These are phyloP conservation scores for Clarireedia hainanense DNA, from an alignment of 2,329 filamentous ascomycete species.

Conservation along the genomic window DNA sequence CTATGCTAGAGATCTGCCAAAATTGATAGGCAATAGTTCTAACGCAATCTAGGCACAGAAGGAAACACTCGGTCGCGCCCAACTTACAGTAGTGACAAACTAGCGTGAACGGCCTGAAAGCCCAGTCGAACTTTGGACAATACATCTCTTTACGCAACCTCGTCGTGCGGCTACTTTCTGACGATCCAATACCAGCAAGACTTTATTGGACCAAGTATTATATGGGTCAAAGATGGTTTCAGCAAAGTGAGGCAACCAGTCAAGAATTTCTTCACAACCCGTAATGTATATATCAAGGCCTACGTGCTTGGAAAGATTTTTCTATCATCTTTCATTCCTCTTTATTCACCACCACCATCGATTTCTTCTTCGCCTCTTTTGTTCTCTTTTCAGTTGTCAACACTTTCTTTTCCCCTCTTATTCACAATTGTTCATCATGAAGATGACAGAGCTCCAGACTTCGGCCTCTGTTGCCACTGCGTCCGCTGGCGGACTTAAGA, in stretches of 20 bases:
- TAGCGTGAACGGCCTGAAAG: no score
- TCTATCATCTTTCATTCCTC: background rate
- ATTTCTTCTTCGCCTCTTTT: background rate
- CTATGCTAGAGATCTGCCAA: no score
- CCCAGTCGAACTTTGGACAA: background rate
- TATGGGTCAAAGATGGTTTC: background rate
- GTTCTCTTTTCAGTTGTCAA: background rate
- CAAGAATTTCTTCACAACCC: background rate
- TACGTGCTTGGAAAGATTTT: background rate
- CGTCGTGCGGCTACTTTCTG: background rate
- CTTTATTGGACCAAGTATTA: background rate
- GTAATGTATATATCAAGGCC: background rate
- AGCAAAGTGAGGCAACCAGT: background rate
- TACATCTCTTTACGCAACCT: background rate
- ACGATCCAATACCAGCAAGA: background rate
- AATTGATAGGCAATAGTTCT: no score
- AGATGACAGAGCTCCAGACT: conserved; percentile 3
- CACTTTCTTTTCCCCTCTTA: background rate
- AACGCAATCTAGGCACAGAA: no score
- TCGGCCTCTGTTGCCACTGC: background rate
- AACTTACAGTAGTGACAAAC: no score
- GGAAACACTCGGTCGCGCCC: no score
- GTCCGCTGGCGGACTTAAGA: background rate
- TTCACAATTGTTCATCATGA: background rate
- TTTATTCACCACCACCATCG: background rate